These are phyloP conservation scores for Knoxdaviesia proteae DNA, from an alignment of 2,329 filamentous ascomycete species.

Conservation along the genomic window DNA sequence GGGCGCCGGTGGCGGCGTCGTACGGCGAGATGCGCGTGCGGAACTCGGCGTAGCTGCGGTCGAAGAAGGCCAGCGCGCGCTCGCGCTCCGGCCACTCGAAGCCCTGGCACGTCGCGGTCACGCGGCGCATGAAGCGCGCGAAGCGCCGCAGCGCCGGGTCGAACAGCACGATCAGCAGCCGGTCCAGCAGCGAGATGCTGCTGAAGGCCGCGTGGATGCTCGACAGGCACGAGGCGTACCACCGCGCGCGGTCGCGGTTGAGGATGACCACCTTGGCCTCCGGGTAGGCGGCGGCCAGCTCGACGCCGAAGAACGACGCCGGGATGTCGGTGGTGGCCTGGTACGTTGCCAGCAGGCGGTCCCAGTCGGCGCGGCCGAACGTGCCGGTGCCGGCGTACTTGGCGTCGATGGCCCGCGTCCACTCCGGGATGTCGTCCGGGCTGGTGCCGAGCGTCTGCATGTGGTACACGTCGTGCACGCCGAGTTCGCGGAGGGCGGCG, in stretches of 20 bases:
- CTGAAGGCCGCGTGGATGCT: slow-evolving; percentile 8
- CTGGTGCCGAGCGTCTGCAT: slow-evolving; percentile 10
- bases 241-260: slow-evolving; percentile 17
- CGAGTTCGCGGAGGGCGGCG: slow-evolving; percentile 13
- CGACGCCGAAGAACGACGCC: slow-evolving; percentile 25
- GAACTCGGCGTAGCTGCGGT: slow-evolving; percentile 16
- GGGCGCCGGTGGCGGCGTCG: too few relatives aligned
- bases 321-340: slow-evolving; percentile 34
- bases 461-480: slow-evolving; percentile 16
- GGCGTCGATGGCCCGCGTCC: slow-evolving; percentile 8
- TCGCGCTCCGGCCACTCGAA: slow-evolving; percentile 12
- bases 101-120: slow-evolving; percentile 6
- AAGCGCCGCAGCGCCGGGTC: slow-evolving; percentile 12
- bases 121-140: slow-evolving; percentile 8
- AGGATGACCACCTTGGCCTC: slow-evolving; percentile 18
- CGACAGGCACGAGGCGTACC: slow-evolving; percentile 13
- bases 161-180: slow-evolving; percentile 9
- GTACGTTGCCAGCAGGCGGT: slow-evolving; percentile 21
- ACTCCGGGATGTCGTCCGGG: slow-evolving; percentile 6
- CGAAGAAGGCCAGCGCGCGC: slow-evolving; percentile 16
- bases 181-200: slow-evolving; percentile 3
- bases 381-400: slow-evolving; percentile 8
- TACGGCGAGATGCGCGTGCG: slow-evolving; percentile 10
- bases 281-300: slow-evolving; percentile 14
- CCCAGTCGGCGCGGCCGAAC: slow-evolving; percentile 20